A percentile compares a stretch with the other conserved stretches of the same genome.
These are phyloP conservation scores for Coemansia sp. DNA, from an alignment of 192 early-diverging fungal species.

Conservation along the genomic window DNA sequence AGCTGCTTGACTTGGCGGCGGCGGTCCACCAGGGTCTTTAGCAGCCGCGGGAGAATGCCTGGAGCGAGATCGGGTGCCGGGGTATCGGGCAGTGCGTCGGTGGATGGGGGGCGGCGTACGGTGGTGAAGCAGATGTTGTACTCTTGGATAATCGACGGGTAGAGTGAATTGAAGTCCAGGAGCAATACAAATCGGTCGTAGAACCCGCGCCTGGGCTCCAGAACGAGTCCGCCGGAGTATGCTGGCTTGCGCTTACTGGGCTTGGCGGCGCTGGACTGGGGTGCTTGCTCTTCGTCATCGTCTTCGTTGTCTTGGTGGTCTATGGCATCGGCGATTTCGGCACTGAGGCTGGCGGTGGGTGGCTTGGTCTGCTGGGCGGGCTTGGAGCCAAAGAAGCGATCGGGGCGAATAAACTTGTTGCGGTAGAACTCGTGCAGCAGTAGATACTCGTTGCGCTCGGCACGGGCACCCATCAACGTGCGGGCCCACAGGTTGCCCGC, in stretches of 20 bases:
- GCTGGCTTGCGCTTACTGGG: constrained; percentile 77
- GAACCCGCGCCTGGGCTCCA: constrained; percentile 97
- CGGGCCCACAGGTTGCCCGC: constrained; percentile 95
- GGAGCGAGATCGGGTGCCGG: constrained; percentile 64
- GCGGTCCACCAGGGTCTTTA: constrained; percentile 86
- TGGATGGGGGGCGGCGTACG: constrained; percentile 56
- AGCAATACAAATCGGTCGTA: constrained; percentile 94
- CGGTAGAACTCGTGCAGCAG: constrained; percentile 95
- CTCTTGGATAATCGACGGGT: constrained; percentile 99
- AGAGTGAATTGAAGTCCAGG: constrained; percentile 98
- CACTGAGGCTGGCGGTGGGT: constrained; percentile 13
- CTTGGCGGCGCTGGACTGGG: constrained; percentile 22
- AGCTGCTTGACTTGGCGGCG: constrained; percentile 85
- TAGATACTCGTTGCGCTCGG: constrained; percentile 94
- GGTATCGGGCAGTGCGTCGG: constrained; percentile 70
- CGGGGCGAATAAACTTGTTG: constrained; percentile 89
- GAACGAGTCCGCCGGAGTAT: constrained; percentile 91
- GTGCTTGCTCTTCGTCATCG: constrained; percentile 13
- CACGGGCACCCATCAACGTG: constrained; percentile 84
- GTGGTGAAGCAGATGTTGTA: constrained; percentile 99
- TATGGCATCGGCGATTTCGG: constrained; percentile 33
- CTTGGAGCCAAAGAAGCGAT: constrained; percentile 56
- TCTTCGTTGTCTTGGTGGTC: constrained; percentile 23
- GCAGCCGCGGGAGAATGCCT: constrained; percentile 85
- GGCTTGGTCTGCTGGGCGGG: background rate